Evolutionary conservation across 2,329 filamentous ascomycete genomes (phyloP).

Genomic region (Colletotrichum musae): DNA sequence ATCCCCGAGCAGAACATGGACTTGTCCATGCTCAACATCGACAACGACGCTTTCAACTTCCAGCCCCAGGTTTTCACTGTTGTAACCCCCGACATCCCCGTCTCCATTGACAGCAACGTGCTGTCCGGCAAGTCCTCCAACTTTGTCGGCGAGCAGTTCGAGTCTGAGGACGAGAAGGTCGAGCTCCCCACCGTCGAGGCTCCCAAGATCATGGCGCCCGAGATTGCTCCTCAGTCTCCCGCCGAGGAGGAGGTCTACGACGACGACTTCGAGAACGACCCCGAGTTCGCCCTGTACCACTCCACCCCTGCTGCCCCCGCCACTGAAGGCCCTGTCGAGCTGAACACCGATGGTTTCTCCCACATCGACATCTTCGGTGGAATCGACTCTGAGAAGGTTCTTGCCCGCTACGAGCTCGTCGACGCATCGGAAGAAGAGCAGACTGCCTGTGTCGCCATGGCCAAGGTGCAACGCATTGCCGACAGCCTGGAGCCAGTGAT

Average conservation of each 20-base stretch:
- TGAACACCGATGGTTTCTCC: conserved; percentile 60
- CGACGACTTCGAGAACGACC: conserved; percentile 74
- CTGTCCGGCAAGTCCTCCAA: conserved; percentile 81
- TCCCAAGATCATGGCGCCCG: conserved; percentile 52
- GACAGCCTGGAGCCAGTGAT: conserved; percentile 54
- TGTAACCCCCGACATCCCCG: conserved; percentile 77
- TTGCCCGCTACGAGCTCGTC: conserved; percentile 75
- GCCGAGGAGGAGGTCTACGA: conserved; percentile 55
- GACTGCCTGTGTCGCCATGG: conserved; percentile 60
- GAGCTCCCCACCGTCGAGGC: conserved; percentile 69
- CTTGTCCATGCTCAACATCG: conserved; percentile 78
- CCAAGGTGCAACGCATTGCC: conserved; percentile 65
- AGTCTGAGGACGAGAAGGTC: conserved; percentile 67
- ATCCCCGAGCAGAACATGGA: conserved; percentile 85
- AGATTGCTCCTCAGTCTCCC: conserved; percentile 47
- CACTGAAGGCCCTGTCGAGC: conserved; percentile 51
- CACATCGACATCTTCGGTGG: conserved; percentile 64
- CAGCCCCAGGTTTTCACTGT: conserved; percentile 83
- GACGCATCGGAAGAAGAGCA: conserved; percentile 67
- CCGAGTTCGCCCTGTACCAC: conserved; percentile 73
- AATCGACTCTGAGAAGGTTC: conserved; percentile 74
- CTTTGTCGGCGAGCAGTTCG: conserved; percentile 63
- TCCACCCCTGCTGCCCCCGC: conserved; percentile 52
- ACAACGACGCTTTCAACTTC: conserved; percentile 68
- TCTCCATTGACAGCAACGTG: conserved; percentile 69